Base-by-base conservation (phyloP, 2,329 filamentous ascomycete species). In the Apiospora aurea region DNA sequence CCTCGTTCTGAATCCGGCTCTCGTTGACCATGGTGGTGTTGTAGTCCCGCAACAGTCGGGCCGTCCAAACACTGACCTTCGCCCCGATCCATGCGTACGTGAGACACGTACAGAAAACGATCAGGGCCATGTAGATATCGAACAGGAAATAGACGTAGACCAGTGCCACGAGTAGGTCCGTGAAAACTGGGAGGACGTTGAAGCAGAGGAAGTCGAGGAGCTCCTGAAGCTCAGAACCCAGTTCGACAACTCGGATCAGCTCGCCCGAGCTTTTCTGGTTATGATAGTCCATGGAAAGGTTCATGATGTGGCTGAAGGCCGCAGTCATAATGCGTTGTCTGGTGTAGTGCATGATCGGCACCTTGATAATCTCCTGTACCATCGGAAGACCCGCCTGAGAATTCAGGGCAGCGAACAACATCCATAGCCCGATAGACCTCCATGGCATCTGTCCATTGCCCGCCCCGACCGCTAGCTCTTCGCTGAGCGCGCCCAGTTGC, bases 241-340 rank as follows among this genome's bases (percentile, higher is more conserved):
- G 90, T 69, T 87, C 85, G n/a, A 93, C 86, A 3, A 90, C 87
- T 74, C 89, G 88, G 79, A 90, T 88, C 0, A 94, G 83, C 73
- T 92, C 89, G 1, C 89, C 90, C 1, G 89, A 90, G 70, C 88
- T 86, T 74, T 92, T 91, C 69, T 87, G 86, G 24, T 89, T 89
- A 77, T 94, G 92, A 71, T 93, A 94, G 73, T 93, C 90, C 82
- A 91, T 91, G 0, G 90, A 91, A 0, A 93, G 83, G n/a, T 83
- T 85, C 86, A 94, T 90, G 46, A 94, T 86, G 72, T 94, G 91
- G 71, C 87, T 85, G 78, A 93, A 94, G 0, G 91, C 88, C 2
- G 89, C 85, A 1, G 87, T 87, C 14, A 86, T 88, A 67, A 94
- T 85, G 24, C 86, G 84, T 67, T 86, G 84, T 74, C 91, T 89